Evolutionary conservation across 1,284 basidiomycete genomes (phyloP).

Genomic region (Uromyces viciae-fabae): DNA sequence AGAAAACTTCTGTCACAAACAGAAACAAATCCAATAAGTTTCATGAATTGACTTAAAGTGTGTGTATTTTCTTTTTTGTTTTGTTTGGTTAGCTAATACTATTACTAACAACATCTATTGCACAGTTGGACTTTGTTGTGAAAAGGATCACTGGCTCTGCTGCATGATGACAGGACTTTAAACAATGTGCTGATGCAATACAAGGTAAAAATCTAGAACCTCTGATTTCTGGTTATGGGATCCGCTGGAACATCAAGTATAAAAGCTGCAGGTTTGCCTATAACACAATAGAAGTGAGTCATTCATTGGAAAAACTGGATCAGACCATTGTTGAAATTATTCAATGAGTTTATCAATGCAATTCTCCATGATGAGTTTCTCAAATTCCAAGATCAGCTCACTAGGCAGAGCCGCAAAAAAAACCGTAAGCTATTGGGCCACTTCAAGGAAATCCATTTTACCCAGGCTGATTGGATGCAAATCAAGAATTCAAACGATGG

Average conservation of each 20-base stretch:
- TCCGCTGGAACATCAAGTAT: conserved; percentile 23
- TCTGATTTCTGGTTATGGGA: conserved; percentile 17
- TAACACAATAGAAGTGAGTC: conserved; percentile 5
- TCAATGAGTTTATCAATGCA: neutral
- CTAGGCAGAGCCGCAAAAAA: neutral
- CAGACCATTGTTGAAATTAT: too few species aligned
- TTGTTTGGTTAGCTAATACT: neutral
- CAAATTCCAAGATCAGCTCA: conserved; percentile 1
- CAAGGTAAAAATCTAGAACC: neutral
- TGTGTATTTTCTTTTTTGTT: neutral
- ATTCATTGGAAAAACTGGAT: neutral
- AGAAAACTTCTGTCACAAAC: neutral
- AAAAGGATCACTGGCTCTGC: neutral
- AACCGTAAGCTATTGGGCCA: neutral
- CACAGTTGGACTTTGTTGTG: conserved; percentile 6
- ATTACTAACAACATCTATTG: neutral
- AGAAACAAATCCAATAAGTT: neutral
- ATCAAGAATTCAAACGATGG: neutral
- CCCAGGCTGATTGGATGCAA: neutral
- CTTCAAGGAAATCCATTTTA: conserved; percentile 8
- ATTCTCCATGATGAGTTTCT: conserved; percentile 1
- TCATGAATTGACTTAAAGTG: neutral
- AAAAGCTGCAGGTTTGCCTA: neutral
- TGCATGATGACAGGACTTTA: conserved; percentile 7
- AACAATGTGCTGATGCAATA: neutral